Percentiles rank a stretch among this genome's conserved stretches.
These are phyloP conservation scores for Coemansia sp. DNA, from an alignment of 192 early-diverging fungal species.

Conservation along the genomic window DNA sequence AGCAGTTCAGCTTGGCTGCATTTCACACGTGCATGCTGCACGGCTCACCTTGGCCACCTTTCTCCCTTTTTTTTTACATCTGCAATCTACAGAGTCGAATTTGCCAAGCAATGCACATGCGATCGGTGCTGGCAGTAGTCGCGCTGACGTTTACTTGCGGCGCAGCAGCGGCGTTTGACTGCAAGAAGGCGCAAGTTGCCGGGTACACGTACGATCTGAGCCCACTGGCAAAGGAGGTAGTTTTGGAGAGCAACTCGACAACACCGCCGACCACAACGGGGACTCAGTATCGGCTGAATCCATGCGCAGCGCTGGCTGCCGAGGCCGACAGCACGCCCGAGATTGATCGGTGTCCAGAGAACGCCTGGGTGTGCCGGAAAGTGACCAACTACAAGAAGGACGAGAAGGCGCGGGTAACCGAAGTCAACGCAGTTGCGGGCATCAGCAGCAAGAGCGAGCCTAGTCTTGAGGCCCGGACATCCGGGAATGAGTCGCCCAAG, in stretches of 20 bases:
- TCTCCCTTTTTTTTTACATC: too few relatives aligned
- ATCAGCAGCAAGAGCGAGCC: constrained; percentile 16
- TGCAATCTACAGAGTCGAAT: too few relatives aligned
- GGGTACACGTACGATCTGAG: constrained; percentile 44
- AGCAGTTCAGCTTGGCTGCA: too few relatives aligned
- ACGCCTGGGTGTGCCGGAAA: constrained; percentile 43
- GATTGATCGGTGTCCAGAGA: constrained; percentile 41
- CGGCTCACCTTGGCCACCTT: too few relatives aligned
- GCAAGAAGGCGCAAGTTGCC: constrained; percentile 39
- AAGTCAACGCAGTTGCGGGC: constrained; percentile 39
- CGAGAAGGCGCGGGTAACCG: constrained; percentile 29
- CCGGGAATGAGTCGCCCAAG: constrained; percentile 21
- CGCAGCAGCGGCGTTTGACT: constrained; percentile 37
- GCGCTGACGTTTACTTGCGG: constrained; percentile 1
- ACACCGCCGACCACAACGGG: constrained; percentile 47
- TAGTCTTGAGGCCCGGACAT: constrained; percentile 22
- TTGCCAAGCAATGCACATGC: constrained; percentile 8
- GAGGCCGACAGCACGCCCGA: constrained; percentile 28
- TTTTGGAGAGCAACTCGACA: constrained; percentile 27
- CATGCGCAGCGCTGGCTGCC: constrained; percentile 32
- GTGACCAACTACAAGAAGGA: constrained; percentile 47
- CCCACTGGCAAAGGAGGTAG: constrained; percentile 22
- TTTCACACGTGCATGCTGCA: too few relatives aligned
- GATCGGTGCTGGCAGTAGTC: background rate
- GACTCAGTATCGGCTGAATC: constrained; percentile 42